Evolutionary conservation across 2,329 filamentous ascomycete genomes (phyloP).

Genomic region (Ascomycota sp.): DNA sequence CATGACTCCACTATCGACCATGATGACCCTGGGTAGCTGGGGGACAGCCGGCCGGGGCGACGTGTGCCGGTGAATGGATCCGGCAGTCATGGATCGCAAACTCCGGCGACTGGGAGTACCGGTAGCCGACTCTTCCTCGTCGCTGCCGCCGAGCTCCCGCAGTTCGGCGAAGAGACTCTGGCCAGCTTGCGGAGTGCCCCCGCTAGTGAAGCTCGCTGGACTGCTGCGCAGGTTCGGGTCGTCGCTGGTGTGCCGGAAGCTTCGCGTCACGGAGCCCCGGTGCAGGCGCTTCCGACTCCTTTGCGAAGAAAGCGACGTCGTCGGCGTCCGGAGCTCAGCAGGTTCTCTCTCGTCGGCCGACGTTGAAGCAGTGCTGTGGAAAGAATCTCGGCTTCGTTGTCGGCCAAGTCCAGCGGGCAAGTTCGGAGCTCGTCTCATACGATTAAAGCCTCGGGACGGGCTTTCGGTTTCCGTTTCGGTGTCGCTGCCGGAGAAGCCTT

Average conservation of each 20-base stretch:
- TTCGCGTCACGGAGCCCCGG: conserved; percentile 35
- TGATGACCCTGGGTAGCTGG: conserved; percentile 25
- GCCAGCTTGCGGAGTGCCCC: conserved; percentile 28
- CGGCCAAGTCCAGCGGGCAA: conserved; percentile 15
- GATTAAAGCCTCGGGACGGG: conserved; percentile 20
- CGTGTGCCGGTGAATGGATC: conserved; percentile 19
- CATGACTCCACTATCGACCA: conserved; percentile 39
- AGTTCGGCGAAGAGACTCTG: conserved; percentile 86
- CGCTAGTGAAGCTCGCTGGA: conserved; percentile 31
- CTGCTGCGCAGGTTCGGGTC: conserved; percentile 35
- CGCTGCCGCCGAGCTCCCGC: conserved; percentile 53
- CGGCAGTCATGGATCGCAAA: conserved; percentile 24
- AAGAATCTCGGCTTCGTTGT: conserved; percentile 39
- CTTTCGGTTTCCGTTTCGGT: conserved; percentile 81
- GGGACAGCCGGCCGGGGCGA: conserved; percentile 28
- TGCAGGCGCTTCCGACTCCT: conserved; percentile 51
- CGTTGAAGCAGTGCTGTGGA: conserved; percentile 72
- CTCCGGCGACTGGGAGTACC: conserved; percentile 32
- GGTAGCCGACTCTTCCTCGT: conserved; percentile 46
- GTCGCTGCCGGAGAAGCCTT: conserved; percentile 53
- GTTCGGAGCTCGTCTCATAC: conserved; percentile 19
- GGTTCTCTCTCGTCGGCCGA: conserved; percentile 51
- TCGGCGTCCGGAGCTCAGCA: conserved; percentile 36
- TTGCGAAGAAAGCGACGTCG: conserved; percentile 33
- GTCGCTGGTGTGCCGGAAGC: conserved; percentile 38